Conservation (phyloP, 2,329 filamentous ascomycete genomes). For the Alternaria postmessia region DNA sequence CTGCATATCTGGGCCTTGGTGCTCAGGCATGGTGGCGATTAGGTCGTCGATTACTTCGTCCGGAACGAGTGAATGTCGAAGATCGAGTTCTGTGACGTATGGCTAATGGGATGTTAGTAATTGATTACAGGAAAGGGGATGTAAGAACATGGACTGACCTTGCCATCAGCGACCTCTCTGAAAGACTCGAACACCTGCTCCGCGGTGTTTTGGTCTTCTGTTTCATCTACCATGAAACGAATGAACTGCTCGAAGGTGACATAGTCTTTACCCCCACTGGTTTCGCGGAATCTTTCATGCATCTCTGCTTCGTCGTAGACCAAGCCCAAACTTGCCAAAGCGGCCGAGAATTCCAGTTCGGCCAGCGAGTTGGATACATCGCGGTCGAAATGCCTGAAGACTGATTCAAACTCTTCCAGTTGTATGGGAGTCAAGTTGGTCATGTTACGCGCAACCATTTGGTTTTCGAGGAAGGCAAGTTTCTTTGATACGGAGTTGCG, state of each 20-base stretch:
- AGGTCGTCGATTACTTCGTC: conserved; percentile 97
- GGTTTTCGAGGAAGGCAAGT: conserved; percentile 94
- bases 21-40: conserved; percentile 82
- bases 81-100: conserved; percentile 97
- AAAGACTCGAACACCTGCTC: conserved; percentile 99
- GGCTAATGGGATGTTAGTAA: conserved; percentile 59
- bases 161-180: conserved; percentile 95
- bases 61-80: conserved; percentile 91
- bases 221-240: conserved; percentile 98
- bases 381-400: conserved; percentile 97
- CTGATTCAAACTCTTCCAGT: conserved; percentile 96
- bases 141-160: conserved; percentile 59
- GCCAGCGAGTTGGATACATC: conserved; percentile 89
- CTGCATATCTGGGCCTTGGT: conserved; percentile 84
- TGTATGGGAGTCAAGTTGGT: conserved; percentile 98
- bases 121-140: neutral
- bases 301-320: conserved; percentile 98
- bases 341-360: conserved; percentile 95
- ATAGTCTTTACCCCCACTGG: conserved; percentile 77
- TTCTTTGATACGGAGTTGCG: conserved; percentile 95
- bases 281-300: conserved; percentile 92
- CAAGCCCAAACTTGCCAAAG: conserved; percentile 90
- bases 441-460: conserved; percentile 98
- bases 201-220: conserved; percentile 97
- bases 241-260: conserved; percentile 99